Percentiles rank a stretch among this genome's conserved stretches.
Conservation (phyloP, 306 rosid genomes). For the Urtica urens region DNA sequence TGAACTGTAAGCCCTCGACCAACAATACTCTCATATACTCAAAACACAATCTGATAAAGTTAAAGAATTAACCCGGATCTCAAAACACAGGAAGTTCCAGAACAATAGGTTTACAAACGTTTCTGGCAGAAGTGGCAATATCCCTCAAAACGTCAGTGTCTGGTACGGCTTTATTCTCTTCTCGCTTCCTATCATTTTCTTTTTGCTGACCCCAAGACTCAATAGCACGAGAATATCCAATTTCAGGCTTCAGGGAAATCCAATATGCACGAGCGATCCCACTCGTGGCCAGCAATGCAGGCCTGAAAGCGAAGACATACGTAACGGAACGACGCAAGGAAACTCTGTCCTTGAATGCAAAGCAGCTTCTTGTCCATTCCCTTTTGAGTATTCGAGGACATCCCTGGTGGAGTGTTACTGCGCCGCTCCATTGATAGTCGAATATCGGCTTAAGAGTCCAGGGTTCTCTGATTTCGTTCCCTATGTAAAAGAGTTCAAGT, state of each 20-base stretch:
- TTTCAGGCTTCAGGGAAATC: constrained; percentile 86
- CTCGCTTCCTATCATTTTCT: not conserved
- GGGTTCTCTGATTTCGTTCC: constrained; percentile 57
- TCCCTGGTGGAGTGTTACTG: constrained; percentile 43
- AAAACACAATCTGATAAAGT: not conserved
- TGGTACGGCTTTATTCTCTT: constrained; percentile 34
- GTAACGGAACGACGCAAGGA: constrained; percentile 9
- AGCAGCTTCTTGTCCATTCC: constrained; percentile 44
- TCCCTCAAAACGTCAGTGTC: constrained; percentile 63
- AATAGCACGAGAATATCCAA: not conserved
- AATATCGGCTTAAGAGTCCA: constrained; percentile 87
- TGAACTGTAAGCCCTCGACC: constrained; percentile 46
- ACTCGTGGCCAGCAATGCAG: constrained; percentile 40
- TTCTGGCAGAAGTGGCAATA: constrained; percentile 32
- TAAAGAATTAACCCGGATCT: constrained; percentile 17
- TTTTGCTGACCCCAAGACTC: no score
- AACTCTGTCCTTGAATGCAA: constrained; percentile 25
- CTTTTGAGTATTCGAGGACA: constrained; percentile 36
- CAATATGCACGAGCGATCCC: constrained; percentile 41
- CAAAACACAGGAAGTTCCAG: constrained; percentile 61
- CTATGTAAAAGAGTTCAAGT: constrained; percentile 24
- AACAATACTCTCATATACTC: no score
- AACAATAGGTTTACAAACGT: constrained; percentile 43
- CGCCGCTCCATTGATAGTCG: constrained; percentile 49
- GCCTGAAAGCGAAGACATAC: constrained; percentile 20